Conservation (phyloP, 2,329 filamentous ascomycete species). For the Fusarium pseudocircinatum region DNA sequence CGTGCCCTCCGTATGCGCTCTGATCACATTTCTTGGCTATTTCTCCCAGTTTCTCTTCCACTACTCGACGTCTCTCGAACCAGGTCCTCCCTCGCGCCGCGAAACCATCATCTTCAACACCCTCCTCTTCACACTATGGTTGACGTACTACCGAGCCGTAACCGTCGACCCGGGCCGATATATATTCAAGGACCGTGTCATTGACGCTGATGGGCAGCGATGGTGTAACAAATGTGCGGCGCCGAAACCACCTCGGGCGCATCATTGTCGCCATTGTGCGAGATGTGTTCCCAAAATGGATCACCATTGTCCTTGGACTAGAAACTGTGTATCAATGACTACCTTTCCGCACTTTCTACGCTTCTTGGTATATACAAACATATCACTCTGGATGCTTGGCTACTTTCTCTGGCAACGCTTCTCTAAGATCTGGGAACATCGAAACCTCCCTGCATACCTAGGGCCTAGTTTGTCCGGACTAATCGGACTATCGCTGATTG, state of each 20-base stretch:
- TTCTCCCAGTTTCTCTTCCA: conserved; percentile 77
- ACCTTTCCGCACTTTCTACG: conserved; percentile 86
- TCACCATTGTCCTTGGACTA: conserved; percentile 88
- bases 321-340: conserved; percentile 83
- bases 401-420: conserved; percentile 69
- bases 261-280: conserved; percentile 82
- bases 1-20: conserved; percentile 71
- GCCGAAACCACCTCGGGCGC: conserved; percentile 79
- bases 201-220: conserved; percentile 48
- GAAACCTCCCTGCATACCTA: conserved; percentile 77
- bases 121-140: conserved; percentile 71
- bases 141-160: conserved; percentile 73
- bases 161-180: conserved; percentile 68
- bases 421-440: conserved; percentile 68
- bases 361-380: conserved; percentile 76
- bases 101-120: conserved; percentile 73
- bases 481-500: conserved; percentile 67
- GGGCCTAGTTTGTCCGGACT: conserved; percentile 72
- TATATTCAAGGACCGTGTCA: conserved; percentile 52
- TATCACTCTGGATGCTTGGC: conserved; percentile 70
- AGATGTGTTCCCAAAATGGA: conserved; percentile 85
- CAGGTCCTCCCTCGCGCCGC: conserved; percentile 65
- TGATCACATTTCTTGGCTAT: conserved; percentile 77
- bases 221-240: conserved; percentile 83
- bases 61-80: conserved; percentile 60